These are phyloP conservation scores for Breviolum minutum DNA, from an alignment of 73 alveolate species.

Conservation along the genomic window DNA sequence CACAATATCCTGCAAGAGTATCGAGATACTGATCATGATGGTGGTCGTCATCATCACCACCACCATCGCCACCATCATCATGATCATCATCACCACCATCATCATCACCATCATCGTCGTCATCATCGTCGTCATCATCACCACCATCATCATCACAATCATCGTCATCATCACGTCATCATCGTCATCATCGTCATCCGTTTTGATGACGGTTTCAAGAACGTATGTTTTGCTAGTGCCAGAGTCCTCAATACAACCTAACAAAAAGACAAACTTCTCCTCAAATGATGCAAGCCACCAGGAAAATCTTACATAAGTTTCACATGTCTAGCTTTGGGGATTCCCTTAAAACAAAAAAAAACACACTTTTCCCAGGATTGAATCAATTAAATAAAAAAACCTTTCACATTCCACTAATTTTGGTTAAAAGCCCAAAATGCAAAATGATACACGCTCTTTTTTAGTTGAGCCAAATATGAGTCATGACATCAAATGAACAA, in stretches of 20 bases:
- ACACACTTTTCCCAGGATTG: neutral
- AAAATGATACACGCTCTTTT: too few relatives aligned
- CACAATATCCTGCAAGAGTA: neutral
- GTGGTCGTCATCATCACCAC: neutral
- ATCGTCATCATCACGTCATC: neutral
- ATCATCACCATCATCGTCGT: neutral
- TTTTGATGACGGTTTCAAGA: too few relatives aligned
- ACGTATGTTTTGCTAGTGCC: neutral
- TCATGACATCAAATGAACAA: too few relatives aligned
- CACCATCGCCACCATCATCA: slow-evolving; percentile 4
- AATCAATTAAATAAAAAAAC: neutral
- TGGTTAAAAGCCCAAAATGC: neutral
- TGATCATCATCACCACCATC: neutral
- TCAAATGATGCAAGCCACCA: too few relatives aligned
- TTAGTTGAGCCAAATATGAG: too few relatives aligned
- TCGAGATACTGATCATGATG: neutral
- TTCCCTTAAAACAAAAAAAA: neutral
- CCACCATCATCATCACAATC: neutral
- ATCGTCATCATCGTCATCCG: too few relatives aligned
- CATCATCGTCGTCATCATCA: neutral
- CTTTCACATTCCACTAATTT: neutral
- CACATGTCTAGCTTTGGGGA: too few relatives aligned
- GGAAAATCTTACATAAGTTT: too few relatives aligned
- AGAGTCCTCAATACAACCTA: neutral
- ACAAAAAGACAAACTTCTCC: neutral